phyloP scores from a whole-genome alignment of 2,329 filamentous ascomycete species.

The Penicillium janthinellum region DNA sequence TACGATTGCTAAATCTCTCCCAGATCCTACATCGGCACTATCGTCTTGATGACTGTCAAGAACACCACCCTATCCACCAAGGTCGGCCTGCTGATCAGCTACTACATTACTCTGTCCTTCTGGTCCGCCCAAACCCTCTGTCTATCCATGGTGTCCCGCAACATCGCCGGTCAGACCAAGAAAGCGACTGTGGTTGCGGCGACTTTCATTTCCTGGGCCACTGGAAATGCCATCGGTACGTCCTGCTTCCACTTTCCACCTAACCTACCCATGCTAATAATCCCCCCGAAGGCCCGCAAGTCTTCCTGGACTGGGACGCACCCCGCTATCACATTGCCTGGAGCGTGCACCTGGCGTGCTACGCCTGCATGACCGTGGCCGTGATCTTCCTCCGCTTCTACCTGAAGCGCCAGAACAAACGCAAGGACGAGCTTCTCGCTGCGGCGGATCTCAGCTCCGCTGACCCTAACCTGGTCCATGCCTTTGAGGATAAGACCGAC shows the following conservation, averaged over 20 bases:
- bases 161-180: constrained; percentile 73
- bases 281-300: constrained; percentile 57
- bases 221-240: constrained; percentile 65
- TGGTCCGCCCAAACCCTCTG: constrained; percentile 61
- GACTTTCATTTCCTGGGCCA: constrained; percentile 71
- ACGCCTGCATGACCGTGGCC: constrained; percentile 60
- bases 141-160: constrained; percentile 68
- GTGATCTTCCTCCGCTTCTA: constrained; percentile 62
- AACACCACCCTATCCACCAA: constrained; percentile 7
- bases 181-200: constrained; percentile 66
- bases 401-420: constrained; percentile 60
- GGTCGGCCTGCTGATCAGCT: constrained; percentile 69
- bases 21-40: constrained; percentile 70
- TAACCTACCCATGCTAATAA: neutral
- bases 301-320: constrained; percentile 62
- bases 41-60: constrained; percentile 69
- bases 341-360: constrained; percentile 69
- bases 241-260: neutral
- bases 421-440: constrained; percentile 53
- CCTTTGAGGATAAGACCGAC: constrained; percentile 66
- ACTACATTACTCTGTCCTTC: constrained; percentile 77
- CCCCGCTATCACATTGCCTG: constrained; percentile 72
- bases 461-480: constrained; percentile 51
- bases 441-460: constrained; percentile 46
- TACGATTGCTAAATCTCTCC: neutral